phyloP scores from a whole-genome alignment of 2,329 filamentous ascomycete species.

The Claviceps sorghi region DNA sequence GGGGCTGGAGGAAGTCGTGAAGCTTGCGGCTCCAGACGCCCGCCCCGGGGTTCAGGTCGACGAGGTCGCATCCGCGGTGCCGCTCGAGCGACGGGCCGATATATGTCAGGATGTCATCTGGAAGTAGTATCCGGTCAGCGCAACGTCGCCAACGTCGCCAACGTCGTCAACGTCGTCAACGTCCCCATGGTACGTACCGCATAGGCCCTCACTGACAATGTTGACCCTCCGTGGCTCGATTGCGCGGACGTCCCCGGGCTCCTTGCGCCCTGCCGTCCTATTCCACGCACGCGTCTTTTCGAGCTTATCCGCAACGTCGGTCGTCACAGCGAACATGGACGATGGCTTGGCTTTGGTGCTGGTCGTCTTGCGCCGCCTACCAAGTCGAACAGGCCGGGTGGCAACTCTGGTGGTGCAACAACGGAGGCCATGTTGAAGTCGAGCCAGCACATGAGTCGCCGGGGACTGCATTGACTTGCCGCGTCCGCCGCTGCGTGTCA shows the following conservation, averaged over 20 bases:
- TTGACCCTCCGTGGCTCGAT: slow-evolving; percentile 32
- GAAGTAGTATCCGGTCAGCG: no score
- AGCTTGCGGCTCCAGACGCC: slow-evolving; percentile 69
- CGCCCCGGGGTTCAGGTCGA: slow-evolving; percentile 72
- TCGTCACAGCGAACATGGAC: slow-evolving; percentile 8
- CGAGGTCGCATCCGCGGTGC: slow-evolving; percentile 65
- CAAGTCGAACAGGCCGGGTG: slow-evolving; percentile 1
- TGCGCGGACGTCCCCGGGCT: neutral
- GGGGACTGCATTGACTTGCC: neutral
- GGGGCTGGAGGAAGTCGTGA: slow-evolving; percentile 59
- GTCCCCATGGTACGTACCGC: slow-evolving; percentile 24
- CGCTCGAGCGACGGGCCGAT: slow-evolving; percentile 53
- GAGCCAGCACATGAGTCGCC: neutral
- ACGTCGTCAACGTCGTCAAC: neutral
- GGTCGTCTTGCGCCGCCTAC: slow-evolving; percentile 4
- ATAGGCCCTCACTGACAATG: slow-evolving; percentile 35
- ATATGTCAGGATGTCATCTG: slow-evolving; percentile 56
- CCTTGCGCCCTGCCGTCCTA: slow-evolving; percentile 6
- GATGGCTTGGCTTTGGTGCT: slow-evolving; percentile 3
- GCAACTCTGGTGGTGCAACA: slow-evolving; percentile 5
- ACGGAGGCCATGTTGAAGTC: slow-evolving; percentile 2
- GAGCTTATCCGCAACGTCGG: slow-evolving; percentile 13
- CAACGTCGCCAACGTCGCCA: neutral
- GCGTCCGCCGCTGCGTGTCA: neutral
- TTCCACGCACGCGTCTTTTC: slow-evolving; percentile 15